Conservation (phyloP, 306 rosid species). For the Hylodesmum podocarpum region DNA sequence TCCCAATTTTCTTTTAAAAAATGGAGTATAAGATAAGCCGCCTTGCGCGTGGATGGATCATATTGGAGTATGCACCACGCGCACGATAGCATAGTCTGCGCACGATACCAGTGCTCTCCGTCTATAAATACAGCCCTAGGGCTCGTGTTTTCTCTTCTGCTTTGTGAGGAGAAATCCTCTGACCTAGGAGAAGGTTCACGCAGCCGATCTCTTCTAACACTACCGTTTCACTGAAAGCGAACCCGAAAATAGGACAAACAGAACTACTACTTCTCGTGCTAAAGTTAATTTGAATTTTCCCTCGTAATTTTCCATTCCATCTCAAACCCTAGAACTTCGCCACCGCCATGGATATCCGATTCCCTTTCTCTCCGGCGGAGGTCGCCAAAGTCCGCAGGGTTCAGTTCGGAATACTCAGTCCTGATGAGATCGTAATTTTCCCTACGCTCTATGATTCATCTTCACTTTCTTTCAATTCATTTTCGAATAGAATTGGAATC, state of each 20-base stretch:
- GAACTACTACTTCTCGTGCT: neutral
- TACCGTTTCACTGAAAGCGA: neutral
- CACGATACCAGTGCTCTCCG: constrained; percentile 25
- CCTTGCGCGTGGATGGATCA: too few species aligned
- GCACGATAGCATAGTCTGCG: constrained; percentile 32
- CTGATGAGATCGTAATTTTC: constrained; percentile 87
- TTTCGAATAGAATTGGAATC: neutral
- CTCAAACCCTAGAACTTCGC: constrained; percentile 34
- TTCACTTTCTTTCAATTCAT: neutral
- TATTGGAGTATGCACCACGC: too few species aligned
- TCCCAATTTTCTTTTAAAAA: too few species aligned
- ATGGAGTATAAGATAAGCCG: too few species aligned
- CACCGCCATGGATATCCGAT: constrained; percentile 90
- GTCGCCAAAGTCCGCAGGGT: constrained; percentile 87
- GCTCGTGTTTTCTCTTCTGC: rapidly evolving
- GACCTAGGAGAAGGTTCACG: neutral
- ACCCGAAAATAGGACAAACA: neutral
- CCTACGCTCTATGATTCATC: neutral
- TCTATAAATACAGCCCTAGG: constrained; percentile 67
- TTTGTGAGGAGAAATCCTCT: constrained; percentile 35
- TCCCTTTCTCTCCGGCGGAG: constrained; percentile 97
- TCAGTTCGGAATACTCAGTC: constrained; percentile 92
- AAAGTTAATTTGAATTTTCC: constrained; percentile 24
- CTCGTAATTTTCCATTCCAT: neutral
- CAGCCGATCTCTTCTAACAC: constrained; percentile 26